Conservation (phyloP, 352 stramenopile genomes). For the Phytophthora meadii region DNA sequence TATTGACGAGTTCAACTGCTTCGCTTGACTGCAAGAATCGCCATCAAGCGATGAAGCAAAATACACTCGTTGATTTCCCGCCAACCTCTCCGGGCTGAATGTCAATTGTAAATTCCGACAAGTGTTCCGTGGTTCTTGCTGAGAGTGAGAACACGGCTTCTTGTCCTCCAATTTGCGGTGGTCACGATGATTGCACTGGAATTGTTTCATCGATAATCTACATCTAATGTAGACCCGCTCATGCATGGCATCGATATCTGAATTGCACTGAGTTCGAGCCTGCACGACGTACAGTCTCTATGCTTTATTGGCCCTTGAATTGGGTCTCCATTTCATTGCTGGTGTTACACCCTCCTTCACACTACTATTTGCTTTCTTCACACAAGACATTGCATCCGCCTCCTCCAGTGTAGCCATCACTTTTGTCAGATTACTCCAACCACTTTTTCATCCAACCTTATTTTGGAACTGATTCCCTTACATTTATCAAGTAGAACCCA, state of each 20-base stretch:
- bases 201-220: constrained; percentile 5
- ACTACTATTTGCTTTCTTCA: constrained; percentile 80
- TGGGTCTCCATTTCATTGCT: constrained; percentile 54
- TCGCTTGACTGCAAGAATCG: constrained; percentile 20
- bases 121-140: no score
- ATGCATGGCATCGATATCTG: constrained; percentile 40
- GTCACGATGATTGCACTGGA: constrained; percentile 16
- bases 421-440: not conserved
- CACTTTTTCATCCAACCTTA: not conserved
- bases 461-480: constrained; percentile 15
- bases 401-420: constrained; percentile 26
- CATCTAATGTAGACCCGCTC: constrained; percentile 14
- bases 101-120: not conserved
- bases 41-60: constrained; percentile 2
- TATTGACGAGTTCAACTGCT: constrained; percentile 42
- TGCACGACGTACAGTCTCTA: constrained; percentile 92
- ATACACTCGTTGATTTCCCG: constrained; percentile 8
- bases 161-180: constrained; percentile 26
- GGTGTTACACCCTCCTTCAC: constrained; percentile 73
- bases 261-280: constrained; percentile 44
- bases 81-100: constrained; percentile 10
- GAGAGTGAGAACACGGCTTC: constrained; percentile 20
- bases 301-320: constrained; percentile 90
- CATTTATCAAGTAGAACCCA: constrained; percentile 26
- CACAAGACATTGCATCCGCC: constrained; percentile 57